Percentiles rank a stretch among this genome's conserved stretches.
These are phyloP conservation scores for Penicillium bovifimosum DNA, from an alignment of 495 filamentous ascomycete species.

Conservation along the genomic window DNA sequence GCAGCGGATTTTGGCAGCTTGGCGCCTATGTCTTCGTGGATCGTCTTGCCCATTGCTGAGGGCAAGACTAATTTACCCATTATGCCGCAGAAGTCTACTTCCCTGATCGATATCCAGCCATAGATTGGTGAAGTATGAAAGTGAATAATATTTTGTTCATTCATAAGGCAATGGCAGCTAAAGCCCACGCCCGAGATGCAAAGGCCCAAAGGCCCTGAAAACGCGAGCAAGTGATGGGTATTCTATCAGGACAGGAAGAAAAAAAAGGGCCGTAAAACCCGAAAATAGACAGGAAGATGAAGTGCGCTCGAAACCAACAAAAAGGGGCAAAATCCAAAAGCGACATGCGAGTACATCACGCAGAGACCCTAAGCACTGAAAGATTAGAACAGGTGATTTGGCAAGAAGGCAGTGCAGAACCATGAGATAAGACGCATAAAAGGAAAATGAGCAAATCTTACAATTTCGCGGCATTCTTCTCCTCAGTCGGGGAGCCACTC, in stretches of 20 bases:
- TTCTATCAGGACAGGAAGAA: conserved; percentile 13
- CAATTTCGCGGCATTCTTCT: conserved; percentile 38
- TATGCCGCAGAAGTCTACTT: too few species aligned
- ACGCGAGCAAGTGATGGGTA: conserved; percentile 15
- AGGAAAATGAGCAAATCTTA: conserved; percentile 25
- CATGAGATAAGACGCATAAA: not conserved
- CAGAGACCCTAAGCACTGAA: conserved; percentile 15
- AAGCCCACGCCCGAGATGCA: conserved; percentile 8
- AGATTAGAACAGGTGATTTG: conserved; percentile 8
- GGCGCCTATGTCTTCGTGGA: too few species aligned
- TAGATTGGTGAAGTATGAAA: not conserved
- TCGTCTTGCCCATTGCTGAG: too few species aligned
- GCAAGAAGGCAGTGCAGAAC: not conserved
- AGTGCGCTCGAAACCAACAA: conserved; percentile 30
- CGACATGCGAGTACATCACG: conserved; percentile 15
- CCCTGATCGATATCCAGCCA: too few species aligned
- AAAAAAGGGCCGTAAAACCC: conserved; percentile 16
- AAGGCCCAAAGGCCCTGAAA: conserved; percentile 8
- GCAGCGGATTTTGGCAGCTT: too few species aligned
- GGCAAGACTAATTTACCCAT: too few species aligned
- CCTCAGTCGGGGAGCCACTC: conserved; percentile 30
- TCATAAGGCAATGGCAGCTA: conserved; percentile 2
- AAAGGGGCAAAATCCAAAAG: conserved; percentile 8
- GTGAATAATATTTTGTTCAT: conserved; percentile 1
- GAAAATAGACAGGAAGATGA: conserved; percentile 15